phyloP scores from a whole-genome alignment of 2,329 filamentous ascomycete genomes.

The Talaromyces albobiverticillius region DNA sequence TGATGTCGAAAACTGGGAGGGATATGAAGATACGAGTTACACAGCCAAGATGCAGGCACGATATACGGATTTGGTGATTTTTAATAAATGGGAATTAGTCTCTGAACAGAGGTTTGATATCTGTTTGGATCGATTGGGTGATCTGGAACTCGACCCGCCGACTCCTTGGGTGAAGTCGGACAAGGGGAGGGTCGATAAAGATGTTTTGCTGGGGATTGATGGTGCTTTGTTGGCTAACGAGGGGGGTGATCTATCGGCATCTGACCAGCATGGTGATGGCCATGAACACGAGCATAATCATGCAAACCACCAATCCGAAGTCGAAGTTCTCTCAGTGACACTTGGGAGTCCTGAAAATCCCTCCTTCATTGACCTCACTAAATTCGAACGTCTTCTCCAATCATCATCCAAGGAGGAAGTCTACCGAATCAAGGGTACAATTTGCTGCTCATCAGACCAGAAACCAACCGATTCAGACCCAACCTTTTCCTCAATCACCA shows the following conservation, averaged over 20 bases:
- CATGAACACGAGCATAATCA: constrained; percentile 36
- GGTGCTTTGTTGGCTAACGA: constrained; percentile 59
- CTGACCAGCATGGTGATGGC: constrained; percentile 15
- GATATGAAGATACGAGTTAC: constrained; percentile 86
- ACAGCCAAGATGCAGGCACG: constrained; percentile 84
- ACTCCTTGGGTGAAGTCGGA: constrained; percentile 81
- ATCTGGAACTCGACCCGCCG: constrained; percentile 66
- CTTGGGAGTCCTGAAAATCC: constrained; percentile 46
- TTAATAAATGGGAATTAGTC: constrained; percentile 87
- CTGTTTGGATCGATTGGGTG: constrained; percentile 73
- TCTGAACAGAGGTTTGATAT: constrained; percentile 72
- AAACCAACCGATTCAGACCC: constrained; percentile 27
- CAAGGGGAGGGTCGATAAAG: constrained; percentile 72
- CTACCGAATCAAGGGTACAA: constrained; percentile 83
- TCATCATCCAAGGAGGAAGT: constrained; percentile 86
- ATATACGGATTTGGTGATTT: constrained; percentile 86
- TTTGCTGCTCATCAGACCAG: constrained; percentile 44
- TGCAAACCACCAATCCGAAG: constrained; percentile 76
- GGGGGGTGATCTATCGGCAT: constrained; percentile 4
- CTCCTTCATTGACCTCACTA: constrained; percentile 49
- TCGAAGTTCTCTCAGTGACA: constrained; percentile 85
- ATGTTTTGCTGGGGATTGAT: constrained; percentile 84
- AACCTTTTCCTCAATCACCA: constrained; percentile 6
- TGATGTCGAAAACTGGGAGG: constrained; percentile 92
- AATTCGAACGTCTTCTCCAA: constrained; percentile 66